Percentiles rank a stretch among this genome's conserved stretches.
These are phyloP conservation scores for Bruguiera parviflora DNA, from an alignment of 345 rosid genomes.

Conservation along the genomic window DNA sequence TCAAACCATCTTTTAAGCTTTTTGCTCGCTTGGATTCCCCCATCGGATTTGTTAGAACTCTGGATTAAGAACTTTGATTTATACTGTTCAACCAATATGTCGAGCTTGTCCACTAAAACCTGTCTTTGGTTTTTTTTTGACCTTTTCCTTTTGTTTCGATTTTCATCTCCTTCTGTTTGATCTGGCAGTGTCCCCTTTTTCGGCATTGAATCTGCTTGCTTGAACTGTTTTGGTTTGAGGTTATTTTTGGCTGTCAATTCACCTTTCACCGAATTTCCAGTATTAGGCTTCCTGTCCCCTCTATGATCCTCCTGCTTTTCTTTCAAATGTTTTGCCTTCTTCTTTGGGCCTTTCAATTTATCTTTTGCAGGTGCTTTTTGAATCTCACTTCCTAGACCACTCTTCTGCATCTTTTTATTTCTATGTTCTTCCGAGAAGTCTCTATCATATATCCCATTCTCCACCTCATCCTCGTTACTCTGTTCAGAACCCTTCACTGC, in stretches of 20 bases:
- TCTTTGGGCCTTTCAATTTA: conserved; percentile 13
- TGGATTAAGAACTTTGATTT: conserved; percentile 60
- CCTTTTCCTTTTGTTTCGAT: conserved; percentile 33
- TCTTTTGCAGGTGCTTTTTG: conserved; percentile 20
- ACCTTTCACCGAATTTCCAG: conserved; percentile 17
- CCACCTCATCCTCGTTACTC: conserved; percentile 17
- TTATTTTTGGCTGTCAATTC: conserved; percentile 13
- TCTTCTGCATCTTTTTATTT: conserved; percentile 41
- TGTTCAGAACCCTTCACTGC: conserved; percentile 17
- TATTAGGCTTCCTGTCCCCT: conserved; percentile 17
- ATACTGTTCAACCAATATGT: conserved; percentile 64
- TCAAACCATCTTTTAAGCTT: conserved; percentile 64
- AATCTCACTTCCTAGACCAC: conserved; percentile 24
- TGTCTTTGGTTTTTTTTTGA: conserved; percentile 47
- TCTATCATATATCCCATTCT: conserved; percentile 20
- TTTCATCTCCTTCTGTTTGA: conserved; percentile 28
- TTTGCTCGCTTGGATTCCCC: conserved; percentile 41
- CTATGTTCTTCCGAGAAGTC: conserved; percentile 13
- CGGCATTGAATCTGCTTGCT: conserved; percentile 20
- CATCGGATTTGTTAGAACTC: conserved; percentile 39
- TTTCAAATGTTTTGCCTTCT: conserved; percentile 23
- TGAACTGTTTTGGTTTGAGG: conserved; percentile 17
- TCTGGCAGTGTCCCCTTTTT: conserved; percentile 44
- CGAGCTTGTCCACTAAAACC: conserved; percentile 62
- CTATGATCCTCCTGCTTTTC: conserved; percentile 19